Conservation (phyloP, 1,284 basidiomycete genomes). For the Ceratobasidium sp. region DNA sequence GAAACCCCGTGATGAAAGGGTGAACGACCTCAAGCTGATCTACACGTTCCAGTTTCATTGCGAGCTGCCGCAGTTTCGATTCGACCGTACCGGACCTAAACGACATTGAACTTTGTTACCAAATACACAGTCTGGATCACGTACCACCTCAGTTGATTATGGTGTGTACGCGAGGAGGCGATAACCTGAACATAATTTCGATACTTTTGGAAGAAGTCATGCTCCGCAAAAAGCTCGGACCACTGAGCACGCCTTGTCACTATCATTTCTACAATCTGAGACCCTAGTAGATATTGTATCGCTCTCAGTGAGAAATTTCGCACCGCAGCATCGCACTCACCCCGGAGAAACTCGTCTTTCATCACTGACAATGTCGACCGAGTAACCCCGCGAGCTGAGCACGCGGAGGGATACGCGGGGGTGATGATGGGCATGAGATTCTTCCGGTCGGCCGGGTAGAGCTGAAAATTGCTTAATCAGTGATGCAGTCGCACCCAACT, state of each 20-base stretch:
- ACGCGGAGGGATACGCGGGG: constrained; percentile 99
- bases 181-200: constrained; percentile 98
- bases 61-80: constrained; percentile 91
- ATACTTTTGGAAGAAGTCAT: constrained; percentile 98
- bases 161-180: constrained; percentile 82
- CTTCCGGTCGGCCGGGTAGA: constrained; percentile 90
- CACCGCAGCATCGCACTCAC: constrained; percentile 51
- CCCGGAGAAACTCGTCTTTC: constrained; percentile 94
- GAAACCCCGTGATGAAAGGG: constrained; percentile 94
- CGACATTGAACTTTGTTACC: constrained; percentile 78
- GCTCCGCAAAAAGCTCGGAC: constrained; percentile 90
- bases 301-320: too few relatives aligned
- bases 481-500: neutral
- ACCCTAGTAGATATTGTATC: too few relatives aligned
- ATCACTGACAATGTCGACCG: constrained; percentile 95
- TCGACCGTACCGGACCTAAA: too few relatives aligned
- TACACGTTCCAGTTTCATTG: constrained; percentile 97
- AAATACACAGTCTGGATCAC: constrained; percentile 44
- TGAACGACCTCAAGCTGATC: constrained; percentile 92
- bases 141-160: constrained; percentile 94
- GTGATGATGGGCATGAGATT: constrained; percentile 99
- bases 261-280: constrained; percentile 92
- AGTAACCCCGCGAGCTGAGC: constrained; percentile 97
- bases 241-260: constrained; percentile 83
- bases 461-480: constrained; percentile 52